Percentiles rank a stretch among this genome's conserved stretches.
These are phyloP conservation scores for Fusarium phyllophilum DNA, from an alignment of 2,329 filamentous ascomycete genomes.

Conservation along the genomic window DNA sequence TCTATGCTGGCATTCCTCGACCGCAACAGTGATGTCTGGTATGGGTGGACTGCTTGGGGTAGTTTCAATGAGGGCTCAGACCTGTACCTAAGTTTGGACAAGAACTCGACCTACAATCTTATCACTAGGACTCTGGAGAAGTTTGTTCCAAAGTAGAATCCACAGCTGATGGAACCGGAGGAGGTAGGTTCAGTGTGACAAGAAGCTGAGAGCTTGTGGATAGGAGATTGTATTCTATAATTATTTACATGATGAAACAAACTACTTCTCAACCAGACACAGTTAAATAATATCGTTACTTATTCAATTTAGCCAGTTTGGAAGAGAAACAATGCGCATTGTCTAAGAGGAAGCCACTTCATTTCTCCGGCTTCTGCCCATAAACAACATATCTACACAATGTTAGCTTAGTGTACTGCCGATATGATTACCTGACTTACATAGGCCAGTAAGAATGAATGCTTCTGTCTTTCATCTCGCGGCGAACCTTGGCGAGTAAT, in stretches of 20 bases:
- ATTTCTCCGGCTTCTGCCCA: conserved; percentile 13
- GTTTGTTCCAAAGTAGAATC: not conserved
- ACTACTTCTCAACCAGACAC: rapidly evolving
- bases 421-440: conserved; percentile 17
- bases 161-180: rapidly evolving
- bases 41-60: not conserved
- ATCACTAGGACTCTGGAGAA: not conserved
- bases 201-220: not conserved
- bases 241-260: too few relatives aligned
- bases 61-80: not conserved
- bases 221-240: not conserved
- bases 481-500: conserved; percentile 40
- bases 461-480: conserved; percentile 38
- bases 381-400: conserved; percentile 21
- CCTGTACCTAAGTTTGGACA: not conserved
- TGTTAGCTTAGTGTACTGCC: rapidly evolving
- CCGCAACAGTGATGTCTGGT: conserved; percentile 1
- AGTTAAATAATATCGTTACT: rapidly evolving
- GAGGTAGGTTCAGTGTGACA: not conserved
- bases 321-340: rapidly evolving
- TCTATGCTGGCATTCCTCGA: not conserved
- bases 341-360: rapidly evolving
- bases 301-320: not conserved
- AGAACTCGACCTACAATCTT: not conserved
- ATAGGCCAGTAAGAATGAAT: conserved; percentile 45